phyloP scores from a whole-genome alignment of 2,329 filamentous ascomycete genomes.

The Fusarium secorum region DNA sequence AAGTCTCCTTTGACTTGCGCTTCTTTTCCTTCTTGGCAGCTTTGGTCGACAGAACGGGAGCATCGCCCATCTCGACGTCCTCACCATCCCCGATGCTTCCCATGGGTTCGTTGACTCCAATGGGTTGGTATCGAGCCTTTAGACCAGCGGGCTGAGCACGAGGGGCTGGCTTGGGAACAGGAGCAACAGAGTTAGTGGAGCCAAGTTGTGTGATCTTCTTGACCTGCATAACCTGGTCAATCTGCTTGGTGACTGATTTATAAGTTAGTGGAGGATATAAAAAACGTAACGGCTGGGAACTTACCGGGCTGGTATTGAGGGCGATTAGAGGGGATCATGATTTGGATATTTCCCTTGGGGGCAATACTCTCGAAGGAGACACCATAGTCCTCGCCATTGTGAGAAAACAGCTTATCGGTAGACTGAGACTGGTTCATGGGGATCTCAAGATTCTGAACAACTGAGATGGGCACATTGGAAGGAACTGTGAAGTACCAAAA shows the following conservation, averaged over 20 bases:
- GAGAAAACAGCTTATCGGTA: conserved; percentile 64
- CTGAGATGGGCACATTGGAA: conserved; percentile 71
- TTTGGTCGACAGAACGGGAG: conserved; percentile 42
- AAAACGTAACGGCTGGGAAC: conserved; percentile 35
- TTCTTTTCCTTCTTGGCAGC: conserved; percentile 48
- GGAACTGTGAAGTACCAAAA: conserved; percentile 84
- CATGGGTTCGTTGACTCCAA: conserved; percentile 58
- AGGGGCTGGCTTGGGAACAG: conserved; percentile 59
- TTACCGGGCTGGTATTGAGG: conserved; percentile 63
- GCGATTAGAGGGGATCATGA: conserved; percentile 67
- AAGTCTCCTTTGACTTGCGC: conserved; percentile 39
- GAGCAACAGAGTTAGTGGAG: conserved; percentile 51
- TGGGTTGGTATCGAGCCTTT: conserved; percentile 71
- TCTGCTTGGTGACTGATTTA: conserved; percentile 46
- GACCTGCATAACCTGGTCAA: conserved; percentile 70
- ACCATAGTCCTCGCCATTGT: conserved; percentile 70
- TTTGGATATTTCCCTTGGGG: conserved; percentile 60
- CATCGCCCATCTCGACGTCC: conserved; percentile 55
- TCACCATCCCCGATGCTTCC: conserved; percentile 56
- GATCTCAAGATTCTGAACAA: conserved; percentile 71
- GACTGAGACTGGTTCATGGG: conserved; percentile 62
- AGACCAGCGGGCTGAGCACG: conserved; percentile 73
- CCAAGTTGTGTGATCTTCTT: conserved; percentile 67
- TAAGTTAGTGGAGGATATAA: conserved; percentile 11
- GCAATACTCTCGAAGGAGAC: conserved; percentile 62